Evolutionary conservation across 306 rosid species (phyloP), one percentile per base, ranked within the genome.

Genomic region (Vigna angularis): DNA sequence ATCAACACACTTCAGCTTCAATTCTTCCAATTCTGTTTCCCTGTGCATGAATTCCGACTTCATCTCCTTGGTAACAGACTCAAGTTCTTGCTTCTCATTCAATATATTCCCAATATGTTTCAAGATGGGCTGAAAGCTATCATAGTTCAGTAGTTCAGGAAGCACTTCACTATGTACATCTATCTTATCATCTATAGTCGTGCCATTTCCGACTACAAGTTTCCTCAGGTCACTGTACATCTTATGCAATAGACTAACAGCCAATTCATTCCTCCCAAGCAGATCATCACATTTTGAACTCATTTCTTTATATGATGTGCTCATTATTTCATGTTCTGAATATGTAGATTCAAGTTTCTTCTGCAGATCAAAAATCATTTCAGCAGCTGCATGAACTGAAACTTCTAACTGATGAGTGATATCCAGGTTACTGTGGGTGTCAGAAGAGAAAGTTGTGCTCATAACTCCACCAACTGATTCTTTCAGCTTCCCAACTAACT

Each of bases 321-420:
- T 79, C 71, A 85, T 62, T 69, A 83, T 77, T 82, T 87, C 90
- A 72, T 75, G 86, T 47, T 89, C 93, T 0, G 80, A 83, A 34
- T 45, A 72, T 72, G 90, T 77, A 82, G 83, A 83, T 78, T 91
- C 93, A 80, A 91, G 90, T 79, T 87, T 88, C 77, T 77, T 82
- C 84, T 47, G 87, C 83, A 93, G 73, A 77, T 87, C 91, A 80
- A 85, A 84, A 86, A 96, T 87, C 82, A 85, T 75, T 85, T 86
- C 85, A 66, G 79, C 74, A 63, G 94, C 91, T 9, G 80, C 91
- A 81, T 80, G 76, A 49, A 91, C 86, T 64, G 94, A 91, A 83
- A 86, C 84, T 56, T 82, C 85, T 40, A 90, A 65, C 77, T 20
- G 56, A 44, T 84, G 76, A 63, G 70, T 51, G 68, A 83, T 28